Evolutionary conservation across 306 rosid genomes (phyloP).

Genomic region (Rosa rugosa): DNA sequence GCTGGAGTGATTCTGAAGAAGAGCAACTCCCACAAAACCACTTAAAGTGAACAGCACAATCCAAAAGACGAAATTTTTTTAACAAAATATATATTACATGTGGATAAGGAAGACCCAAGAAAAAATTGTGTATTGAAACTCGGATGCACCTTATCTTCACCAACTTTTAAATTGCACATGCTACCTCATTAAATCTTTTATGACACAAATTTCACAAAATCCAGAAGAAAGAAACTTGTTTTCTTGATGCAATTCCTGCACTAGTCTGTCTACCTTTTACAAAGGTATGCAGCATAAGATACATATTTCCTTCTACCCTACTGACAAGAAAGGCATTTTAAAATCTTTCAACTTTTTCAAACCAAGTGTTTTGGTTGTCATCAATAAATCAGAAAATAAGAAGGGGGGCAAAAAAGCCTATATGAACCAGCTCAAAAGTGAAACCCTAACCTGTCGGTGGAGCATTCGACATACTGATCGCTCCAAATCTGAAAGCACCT

Average conservation of each 20-base stretch:
- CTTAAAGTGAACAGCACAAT: neutral
- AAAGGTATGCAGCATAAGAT: neutral
- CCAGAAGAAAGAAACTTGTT: neutral
- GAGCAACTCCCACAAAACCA: neutral
- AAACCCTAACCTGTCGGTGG: slow-evolving; percentile 77
- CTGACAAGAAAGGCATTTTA: neutral
- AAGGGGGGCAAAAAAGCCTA: neutral
- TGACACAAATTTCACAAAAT: neutral
- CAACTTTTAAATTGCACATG: neutral
- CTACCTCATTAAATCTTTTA: neutral
- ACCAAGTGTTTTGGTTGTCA: neutral
- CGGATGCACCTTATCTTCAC: neutral
- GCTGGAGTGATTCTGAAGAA: neutral
- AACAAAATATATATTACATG: neutral
- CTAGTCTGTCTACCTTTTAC: neutral
- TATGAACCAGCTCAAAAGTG: slow-evolving; percentile 19
- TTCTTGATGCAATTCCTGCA: neutral
- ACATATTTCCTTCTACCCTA: neutral
- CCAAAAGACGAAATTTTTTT: neutral
- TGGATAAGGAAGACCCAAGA: neutral
- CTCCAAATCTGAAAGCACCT: slow-evolving; percentile 97
- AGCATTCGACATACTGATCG: slow-evolving; percentile 95
- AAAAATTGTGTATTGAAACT: neutral
- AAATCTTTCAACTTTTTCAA: neutral
- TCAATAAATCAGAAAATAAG: neutral